Conservation (phyloP, 176 grass and related monocot genomes). For the Pontederia paniculata region DNA sequence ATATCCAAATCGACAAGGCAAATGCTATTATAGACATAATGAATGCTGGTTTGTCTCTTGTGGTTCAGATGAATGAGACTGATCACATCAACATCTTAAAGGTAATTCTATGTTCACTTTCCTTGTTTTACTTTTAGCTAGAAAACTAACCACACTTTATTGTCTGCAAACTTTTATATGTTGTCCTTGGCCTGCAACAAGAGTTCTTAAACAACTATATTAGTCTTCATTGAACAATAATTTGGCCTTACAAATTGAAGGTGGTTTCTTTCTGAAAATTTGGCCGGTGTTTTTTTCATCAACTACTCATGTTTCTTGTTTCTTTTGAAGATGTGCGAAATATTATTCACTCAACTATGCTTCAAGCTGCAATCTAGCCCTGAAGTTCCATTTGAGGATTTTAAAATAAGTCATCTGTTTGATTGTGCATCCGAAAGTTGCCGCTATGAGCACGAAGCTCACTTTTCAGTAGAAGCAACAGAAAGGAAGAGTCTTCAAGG, state of each 20-base stretch:
- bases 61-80: conserved; percentile 87
- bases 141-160: background rate
- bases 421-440: conserved; percentile 43
- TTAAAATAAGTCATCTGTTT: conserved; percentile 64
- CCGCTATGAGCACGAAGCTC: conserved; percentile 31
- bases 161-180: background rate
- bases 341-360: conserved; percentile 94
- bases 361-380: conserved; percentile 48
- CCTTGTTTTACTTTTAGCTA: background rate
- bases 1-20: conserved; percentile 64
- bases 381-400: conserved; percentile 33
- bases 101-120: conserved; percentile 30
- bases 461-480: conserved; percentile 29
- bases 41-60: conserved; percentile 70
- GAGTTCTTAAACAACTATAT: too few relatives aligned
- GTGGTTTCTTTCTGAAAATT: too few relatives aligned
- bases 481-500: conserved; percentile 28
- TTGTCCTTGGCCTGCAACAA: background rate
- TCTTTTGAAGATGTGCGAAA: conserved; percentile 74
- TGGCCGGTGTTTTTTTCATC: background rate
- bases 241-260: too few relatives aligned
- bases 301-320: conserved; percentile 5
- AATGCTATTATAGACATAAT: conserved; percentile 89
- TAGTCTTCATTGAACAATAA: too few relatives aligned
- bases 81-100: conserved; percentile 98